Conservation (phyloP, 163 green algal genomes). For the Scenedesmus sp. region DNA sequence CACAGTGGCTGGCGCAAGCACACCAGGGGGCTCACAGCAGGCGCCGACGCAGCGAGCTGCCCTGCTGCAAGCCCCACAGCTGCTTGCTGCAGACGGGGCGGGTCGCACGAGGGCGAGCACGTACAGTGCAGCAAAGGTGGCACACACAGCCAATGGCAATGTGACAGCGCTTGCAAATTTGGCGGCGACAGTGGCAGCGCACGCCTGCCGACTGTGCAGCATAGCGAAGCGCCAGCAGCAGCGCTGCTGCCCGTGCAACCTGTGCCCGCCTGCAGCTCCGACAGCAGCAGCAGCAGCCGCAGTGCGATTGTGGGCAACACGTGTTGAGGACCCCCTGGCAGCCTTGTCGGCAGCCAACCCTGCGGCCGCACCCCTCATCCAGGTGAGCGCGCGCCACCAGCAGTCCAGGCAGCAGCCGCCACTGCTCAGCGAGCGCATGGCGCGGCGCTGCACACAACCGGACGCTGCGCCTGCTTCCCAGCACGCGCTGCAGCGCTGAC, state of each 20-base stretch:
- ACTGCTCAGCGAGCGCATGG: no score
- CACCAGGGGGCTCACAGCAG: not conserved
- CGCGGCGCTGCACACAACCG: no score
- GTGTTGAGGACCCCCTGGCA: constrained; percentile 57
- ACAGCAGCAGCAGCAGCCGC: constrained; percentile 21
- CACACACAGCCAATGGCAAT: not conserved
- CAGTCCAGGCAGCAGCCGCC: no score
- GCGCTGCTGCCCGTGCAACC: not conserved
- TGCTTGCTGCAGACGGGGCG: not conserved
- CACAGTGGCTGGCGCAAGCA: not conserved
- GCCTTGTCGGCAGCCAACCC: constrained; percentile 49
- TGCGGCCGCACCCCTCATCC: constrained; percentile 53
- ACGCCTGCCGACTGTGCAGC: not conserved
- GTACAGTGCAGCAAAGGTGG: not conserved
- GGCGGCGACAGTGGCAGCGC: not conserved
- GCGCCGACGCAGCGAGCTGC: not conserved
- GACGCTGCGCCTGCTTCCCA: no score
- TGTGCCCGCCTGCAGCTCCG: not conserved
- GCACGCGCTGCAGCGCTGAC: no score
- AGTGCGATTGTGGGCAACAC: not conserved
- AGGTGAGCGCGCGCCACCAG: not conserved
- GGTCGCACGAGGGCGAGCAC: not conserved
- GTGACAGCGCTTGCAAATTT: not conserved
- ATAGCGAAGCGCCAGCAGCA: not conserved
- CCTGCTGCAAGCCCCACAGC: not conserved